Evolutionary conservation across 495 filamentous ascomycete genomes (phyloP).

Genomic region (Choiromyces venosus): DNA sequence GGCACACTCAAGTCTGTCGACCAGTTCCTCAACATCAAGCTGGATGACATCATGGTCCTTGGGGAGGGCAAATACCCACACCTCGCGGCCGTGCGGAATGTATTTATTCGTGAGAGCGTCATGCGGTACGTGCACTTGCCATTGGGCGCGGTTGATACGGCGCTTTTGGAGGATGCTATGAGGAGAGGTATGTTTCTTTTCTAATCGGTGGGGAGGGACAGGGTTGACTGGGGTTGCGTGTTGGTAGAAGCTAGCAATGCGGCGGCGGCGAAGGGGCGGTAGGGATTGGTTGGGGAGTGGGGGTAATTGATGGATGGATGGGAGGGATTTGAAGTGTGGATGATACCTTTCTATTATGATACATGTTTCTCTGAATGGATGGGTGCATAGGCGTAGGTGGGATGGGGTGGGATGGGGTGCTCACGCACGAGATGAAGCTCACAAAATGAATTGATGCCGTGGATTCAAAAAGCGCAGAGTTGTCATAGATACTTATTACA

Average conservation of each 20-base stretch:
- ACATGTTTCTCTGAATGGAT: neutral
- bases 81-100: constrained; percentile 90
- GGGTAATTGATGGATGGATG: neutral
- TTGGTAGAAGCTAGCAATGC: constrained; percentile 35
- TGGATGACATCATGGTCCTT: constrained; percentile 85
- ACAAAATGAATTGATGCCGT: too few species aligned
- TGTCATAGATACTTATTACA: too few species aligned
- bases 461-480: too few species aligned
- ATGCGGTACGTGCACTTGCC: constrained; percentile 94
- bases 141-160: constrained; percentile 77
- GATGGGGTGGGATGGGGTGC: too few species aligned
- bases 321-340: neutral
- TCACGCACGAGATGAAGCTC: too few species aligned
- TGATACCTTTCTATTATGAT: constrained; percentile 1
- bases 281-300: neutral
- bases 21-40: constrained; percentile 98
- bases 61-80: constrained; percentile 92
- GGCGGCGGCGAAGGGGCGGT: constrained; percentile 33
- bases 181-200: constrained; percentile 64
- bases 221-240: constrained; percentile 1
- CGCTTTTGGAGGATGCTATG: constrained; percentile 89
- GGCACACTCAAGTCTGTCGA: constrained; percentile 94
- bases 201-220: too few species aligned
- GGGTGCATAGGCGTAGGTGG: too few species aligned
- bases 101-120: constrained; percentile 95